Percentiles rank a stretch among this genome's conserved stretches.
phyloP scores from a whole-genome alignment of 208 protist genomes.

The Tetramitus jugosus region DNA sequence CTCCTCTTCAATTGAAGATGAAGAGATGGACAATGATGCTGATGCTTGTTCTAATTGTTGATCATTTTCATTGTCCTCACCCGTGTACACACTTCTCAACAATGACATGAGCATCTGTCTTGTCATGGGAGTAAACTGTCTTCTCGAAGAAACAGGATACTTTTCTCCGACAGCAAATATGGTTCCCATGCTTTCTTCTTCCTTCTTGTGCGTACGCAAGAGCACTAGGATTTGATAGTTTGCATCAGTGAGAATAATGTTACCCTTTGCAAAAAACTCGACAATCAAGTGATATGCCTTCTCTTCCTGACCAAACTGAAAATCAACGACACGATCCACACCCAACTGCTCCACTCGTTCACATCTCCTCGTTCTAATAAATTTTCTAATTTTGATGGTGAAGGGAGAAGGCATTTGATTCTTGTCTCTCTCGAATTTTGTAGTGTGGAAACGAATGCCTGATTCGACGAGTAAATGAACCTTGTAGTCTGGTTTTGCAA shows the following conservation, averaged over 20 bases:
- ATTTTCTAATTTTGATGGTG: slow-evolving; percentile 85
- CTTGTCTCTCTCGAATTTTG: slow-evolving; percentile 74
- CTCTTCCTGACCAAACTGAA: slow-evolving; percentile 75
- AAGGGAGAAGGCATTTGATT: slow-evolving; percentile 77
- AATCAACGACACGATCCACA: slow-evolving; percentile 85
- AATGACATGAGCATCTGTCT: too few relatives aligned
- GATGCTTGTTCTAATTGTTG: too few relatives aligned
- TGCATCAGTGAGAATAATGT: slow-evolving; percentile 87
- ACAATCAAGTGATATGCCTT: slow-evolving; percentile 65
- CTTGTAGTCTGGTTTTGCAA: slow-evolving; percentile 76
- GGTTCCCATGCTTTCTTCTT: slow-evolving; percentile 47
- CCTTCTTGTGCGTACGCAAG: slow-evolving; percentile 72
- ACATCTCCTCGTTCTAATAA: slow-evolving; percentile 80
- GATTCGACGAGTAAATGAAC: slow-evolving; percentile 75
- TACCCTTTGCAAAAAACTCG: slow-evolving; percentile 83
- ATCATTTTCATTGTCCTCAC: too few relatives aligned
- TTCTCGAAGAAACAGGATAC: slow-evolving; percentile 46
- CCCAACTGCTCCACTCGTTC: slow-evolving; percentile 82
- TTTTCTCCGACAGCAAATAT: slow-evolving; percentile 52
- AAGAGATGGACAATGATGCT: too few relatives aligned
- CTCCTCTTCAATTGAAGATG: too few relatives aligned
- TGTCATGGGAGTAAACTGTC: slow-evolving; percentile 28
- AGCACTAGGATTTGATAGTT: slow-evolving; percentile 82
- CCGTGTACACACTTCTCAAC: too few relatives aligned
- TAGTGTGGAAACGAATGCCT: slow-evolving; percentile 80